phyloP scores from a whole-genome alignment of 805 yeast genomes.

The Pichia thaimueangensis region DNA sequence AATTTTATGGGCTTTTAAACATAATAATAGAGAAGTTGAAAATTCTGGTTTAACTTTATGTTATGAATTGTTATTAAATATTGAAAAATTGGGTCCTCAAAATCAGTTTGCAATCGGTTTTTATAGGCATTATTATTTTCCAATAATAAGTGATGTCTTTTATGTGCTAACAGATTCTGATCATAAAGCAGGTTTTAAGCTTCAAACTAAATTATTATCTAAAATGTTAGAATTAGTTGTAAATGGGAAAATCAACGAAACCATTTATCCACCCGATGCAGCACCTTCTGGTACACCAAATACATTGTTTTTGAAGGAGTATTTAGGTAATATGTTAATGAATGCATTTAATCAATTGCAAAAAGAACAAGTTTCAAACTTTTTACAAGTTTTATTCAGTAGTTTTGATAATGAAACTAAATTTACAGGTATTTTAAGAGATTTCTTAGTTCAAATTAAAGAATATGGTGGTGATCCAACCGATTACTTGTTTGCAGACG shows the following conservation, averaged over 20 bases:
- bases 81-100: constrained; percentile 61
- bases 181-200: constrained; percentile 92
- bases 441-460: constrained; percentile 92
- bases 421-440: constrained; percentile 83
- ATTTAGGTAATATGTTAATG: constrained; percentile 70
- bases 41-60: constrained; percentile 83
- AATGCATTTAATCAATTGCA: constrained; percentile 92
- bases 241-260: constrained; percentile 63
- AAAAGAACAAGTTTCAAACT: constrained; percentile 72
- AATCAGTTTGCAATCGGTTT: constrained; percentile 76
- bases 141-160: constrained; percentile 86
- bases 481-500: constrained; percentile 91
- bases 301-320: constrained; percentile 69
- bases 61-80: constrained; percentile 76
- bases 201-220: constrained; percentile 79
- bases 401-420: constrained; percentile 67
- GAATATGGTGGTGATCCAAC: constrained; percentile 95
- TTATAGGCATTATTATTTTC: constrained; percentile 82
- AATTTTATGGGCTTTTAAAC: constrained; percentile 97
- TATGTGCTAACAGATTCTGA: constrained; percentile 93
- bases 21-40: constrained; percentile 94
- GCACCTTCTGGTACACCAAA: constrained; percentile 85
- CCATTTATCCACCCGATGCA: constrained; percentile 72
- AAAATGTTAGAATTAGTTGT: constrained; percentile 79
- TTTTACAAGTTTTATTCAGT: constrained; percentile 68